Conservation (phyloP, 2,329 filamentous ascomycete species). For the Xylaria sp. region DNA sequence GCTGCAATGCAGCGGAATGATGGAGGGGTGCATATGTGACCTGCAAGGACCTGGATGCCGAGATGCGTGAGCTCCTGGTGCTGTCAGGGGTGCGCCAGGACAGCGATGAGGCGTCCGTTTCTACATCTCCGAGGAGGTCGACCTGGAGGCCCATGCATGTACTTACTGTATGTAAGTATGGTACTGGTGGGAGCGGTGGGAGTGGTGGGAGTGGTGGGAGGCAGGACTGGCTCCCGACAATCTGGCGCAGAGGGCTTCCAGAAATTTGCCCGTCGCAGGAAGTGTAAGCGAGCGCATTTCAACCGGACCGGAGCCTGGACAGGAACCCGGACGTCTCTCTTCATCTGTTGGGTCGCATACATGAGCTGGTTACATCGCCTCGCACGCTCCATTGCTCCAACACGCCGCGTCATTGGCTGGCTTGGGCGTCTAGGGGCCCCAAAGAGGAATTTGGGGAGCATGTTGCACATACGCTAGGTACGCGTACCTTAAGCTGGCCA, state of each 20-base stretch:
- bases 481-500: too few relatives aligned
- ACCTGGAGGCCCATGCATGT: too few relatives aligned
- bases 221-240: constrained; percentile 11
- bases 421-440: not conserved
- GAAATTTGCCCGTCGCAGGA: constrained; percentile 21
- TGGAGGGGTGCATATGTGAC: constrained; percentile 7
- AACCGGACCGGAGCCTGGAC: too few relatives aligned
- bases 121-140: constrained; percentile 28
- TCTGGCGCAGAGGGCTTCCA: constrained; percentile 15
- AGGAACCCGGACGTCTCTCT: not conserved
- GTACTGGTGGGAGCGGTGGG: too few relatives aligned
- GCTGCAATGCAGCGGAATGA: constrained; percentile 4
- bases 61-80: constrained; percentile 18
- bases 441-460: too few relatives aligned
- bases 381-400: not conserved
- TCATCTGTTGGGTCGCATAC: not conserved
- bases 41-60: constrained; percentile 14
- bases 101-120: constrained; percentile 11
- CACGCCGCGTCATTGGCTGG: not conserved
- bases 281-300: constrained; percentile 22
- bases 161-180: too few relatives aligned
- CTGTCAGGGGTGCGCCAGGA: constrained; percentile 5
- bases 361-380: constrained; percentile 16
- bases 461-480: too few relatives aligned
- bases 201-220: too few relatives aligned